These are phyloP conservation scores for Alternaria consortialis DNA, from an alignment of 2,329 filamentous ascomycete genomes.

Conservation along the genomic window DNA sequence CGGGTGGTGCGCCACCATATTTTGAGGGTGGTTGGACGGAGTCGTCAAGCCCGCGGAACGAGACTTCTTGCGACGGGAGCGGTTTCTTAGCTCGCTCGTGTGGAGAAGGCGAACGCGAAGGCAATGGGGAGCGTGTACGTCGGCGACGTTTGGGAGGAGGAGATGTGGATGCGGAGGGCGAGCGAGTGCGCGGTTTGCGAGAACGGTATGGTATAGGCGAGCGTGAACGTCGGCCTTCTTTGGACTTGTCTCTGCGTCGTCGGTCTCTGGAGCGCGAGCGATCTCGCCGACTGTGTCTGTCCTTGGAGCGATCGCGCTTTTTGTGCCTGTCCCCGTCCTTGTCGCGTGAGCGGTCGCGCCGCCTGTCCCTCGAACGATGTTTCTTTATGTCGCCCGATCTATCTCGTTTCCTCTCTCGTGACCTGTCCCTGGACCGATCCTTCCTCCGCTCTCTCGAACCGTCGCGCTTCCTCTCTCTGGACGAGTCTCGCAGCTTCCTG, in stretches of 20 bases:
- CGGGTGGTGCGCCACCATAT: conserved; percentile 50
- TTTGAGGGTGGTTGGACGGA: conserved; percentile 40
- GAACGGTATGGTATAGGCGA: conserved; percentile 38
- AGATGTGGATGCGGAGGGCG: conserved; percentile 36
- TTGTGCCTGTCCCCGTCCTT: conserved; percentile 26
- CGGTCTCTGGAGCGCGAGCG: conserved; percentile 30
- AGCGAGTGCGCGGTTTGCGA: conserved; percentile 36
- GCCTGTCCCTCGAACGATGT: conserved; percentile 29
- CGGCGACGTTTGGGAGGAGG: conserved; percentile 48
- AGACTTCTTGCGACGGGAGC: conserved; percentile 58
- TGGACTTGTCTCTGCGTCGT: conserved; percentile 24
- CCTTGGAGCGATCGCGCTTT: conserved; percentile 28
- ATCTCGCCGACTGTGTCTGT: conserved; percentile 21
- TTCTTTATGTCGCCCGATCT: conserved; percentile 13
- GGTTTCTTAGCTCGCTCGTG: conserved; percentile 53
- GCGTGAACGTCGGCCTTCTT: conserved; percentile 30
- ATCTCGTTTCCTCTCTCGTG: conserved; percentile 26
- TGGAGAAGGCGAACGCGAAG: conserved; percentile 55
- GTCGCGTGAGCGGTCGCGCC: conserved; percentile 29
- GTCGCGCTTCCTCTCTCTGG: conserved; percentile 25
- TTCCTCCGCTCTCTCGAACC: conserved; percentile 19
- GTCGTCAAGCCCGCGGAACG: conserved; percentile 52
- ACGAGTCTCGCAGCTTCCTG: conserved; percentile 30
- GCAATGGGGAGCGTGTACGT: conserved; percentile 38
- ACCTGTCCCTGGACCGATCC: conserved; percentile 23